A percentile compares a stretch with the other conserved stretches of the same genome.
These are phyloP conservation scores for Fusarium lateritium DNA, from an alignment of 2,329 filamentous ascomycete species.

Conservation along the genomic window DNA sequence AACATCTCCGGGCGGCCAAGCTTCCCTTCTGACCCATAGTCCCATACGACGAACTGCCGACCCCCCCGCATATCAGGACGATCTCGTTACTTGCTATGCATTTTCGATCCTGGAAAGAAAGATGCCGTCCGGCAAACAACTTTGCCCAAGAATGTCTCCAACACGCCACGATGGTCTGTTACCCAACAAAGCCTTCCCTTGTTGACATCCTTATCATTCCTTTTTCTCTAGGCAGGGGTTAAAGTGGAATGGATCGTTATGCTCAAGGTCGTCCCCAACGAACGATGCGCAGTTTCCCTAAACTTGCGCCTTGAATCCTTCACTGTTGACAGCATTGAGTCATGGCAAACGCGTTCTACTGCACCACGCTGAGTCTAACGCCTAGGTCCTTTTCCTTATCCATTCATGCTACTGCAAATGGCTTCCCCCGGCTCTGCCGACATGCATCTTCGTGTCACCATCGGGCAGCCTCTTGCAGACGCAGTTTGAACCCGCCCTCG, in stretches of 20 bases:
- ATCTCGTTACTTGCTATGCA: constrained; percentile 15
- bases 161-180: constrained; percentile 6
- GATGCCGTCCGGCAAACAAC: constrained; percentile 17
- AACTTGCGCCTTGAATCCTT: too few species aligned
- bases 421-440: constrained; percentile 39
- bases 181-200: neutral
- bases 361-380: constrained; percentile 33
- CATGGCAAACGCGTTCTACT: constrained; percentile 23
- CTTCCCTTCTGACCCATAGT: constrained; percentile 5
- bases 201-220: neutral
- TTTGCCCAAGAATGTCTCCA: constrained; percentile 7
- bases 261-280: constrained; percentile 15
- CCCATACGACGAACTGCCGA: constrained; percentile 12
- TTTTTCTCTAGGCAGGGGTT: neutral
- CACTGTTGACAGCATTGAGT: constrained; percentile 8
- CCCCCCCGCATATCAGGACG: constrained; percentile 10
- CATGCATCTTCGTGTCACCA: constrained; percentile 46
- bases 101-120: constrained; percentile 3
- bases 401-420: constrained; percentile 33
- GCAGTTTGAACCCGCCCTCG: constrained; percentile 31
- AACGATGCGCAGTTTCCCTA: constrained; percentile 1
- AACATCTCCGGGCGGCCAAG: constrained; percentile 22
- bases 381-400: constrained; percentile 24
- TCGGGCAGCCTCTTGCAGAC: constrained; percentile 38
- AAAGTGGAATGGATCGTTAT: constrained; percentile 6